Conservation (phyloP, 2,329 filamentous ascomycete genomes). For the Alternaria longipes region DNA sequence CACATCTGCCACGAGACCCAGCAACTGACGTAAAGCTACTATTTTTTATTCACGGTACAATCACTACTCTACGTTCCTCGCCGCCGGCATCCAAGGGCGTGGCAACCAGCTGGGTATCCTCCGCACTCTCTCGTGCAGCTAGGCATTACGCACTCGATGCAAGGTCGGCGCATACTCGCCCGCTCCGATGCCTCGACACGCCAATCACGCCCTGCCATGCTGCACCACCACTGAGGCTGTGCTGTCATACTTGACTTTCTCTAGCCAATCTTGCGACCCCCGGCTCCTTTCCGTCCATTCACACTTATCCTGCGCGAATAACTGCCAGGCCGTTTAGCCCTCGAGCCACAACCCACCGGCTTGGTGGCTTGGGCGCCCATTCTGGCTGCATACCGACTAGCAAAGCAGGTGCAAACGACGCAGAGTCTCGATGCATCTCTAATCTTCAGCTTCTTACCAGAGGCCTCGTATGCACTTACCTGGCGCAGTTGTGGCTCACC, state of each 20-base stretch:
- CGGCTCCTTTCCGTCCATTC: conserved; percentile 8
- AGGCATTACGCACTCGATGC: conserved; percentile 30
- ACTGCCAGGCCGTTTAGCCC: not conserved
- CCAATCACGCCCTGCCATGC: conserved; percentile 22
- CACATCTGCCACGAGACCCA: not conserved
- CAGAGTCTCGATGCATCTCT: not conserved
- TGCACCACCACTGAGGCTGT: conserved; percentile 29
- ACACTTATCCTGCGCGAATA: conserved; percentile 4
- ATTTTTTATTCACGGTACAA: not conserved
- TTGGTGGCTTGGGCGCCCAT: conserved; percentile 2
- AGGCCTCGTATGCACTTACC: not conserved
- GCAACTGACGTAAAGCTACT: not conserved
- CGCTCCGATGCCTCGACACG: conserved; percentile 18
- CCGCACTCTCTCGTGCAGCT: conserved; percentile 1
- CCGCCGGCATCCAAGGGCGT: conserved; percentile 1
- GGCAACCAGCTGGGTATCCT: not conserved
- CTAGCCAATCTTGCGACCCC: conserved; percentile 12
- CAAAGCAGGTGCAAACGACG: not conserved
- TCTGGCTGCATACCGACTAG: not conserved
- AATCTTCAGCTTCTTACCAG: not conserved
- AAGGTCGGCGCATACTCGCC: conserved; percentile 16
- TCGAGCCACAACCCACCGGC: conserved; percentile 6
- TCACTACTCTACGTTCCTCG: not conserved
- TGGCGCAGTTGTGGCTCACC: not conserved
- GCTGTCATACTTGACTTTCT: conserved; percentile 9